Conservation (phyloP, 495 filamentous ascomycete species). For the Podospora comata region DNA sequence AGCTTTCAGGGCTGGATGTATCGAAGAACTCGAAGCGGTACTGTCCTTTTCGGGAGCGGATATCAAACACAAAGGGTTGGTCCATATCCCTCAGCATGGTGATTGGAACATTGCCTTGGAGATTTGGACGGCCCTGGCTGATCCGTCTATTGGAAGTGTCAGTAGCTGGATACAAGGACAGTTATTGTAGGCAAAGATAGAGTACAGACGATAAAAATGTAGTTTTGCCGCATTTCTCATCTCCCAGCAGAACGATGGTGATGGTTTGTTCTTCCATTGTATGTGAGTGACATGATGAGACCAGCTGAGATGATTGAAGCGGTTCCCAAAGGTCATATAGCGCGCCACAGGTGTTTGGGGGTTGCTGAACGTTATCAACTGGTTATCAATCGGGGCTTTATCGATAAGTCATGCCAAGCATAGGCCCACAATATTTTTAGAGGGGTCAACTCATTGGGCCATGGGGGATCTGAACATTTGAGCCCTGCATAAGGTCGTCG, state of each 20-base stretch:
- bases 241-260: conserved; percentile 75
- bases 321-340: not conserved
- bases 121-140: conserved; percentile 41
- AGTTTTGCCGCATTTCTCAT: conserved; percentile 77
- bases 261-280: conserved; percentile 51
- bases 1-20: conserved; percentile 70
- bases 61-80: conserved; percentile 80
- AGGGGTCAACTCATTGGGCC: not conserved
- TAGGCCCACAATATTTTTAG: conserved; percentile 10
- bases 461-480: not conserved
- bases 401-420: conserved; percentile 10
- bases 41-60: conserved; percentile 55
- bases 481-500: not conserved
- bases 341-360: not conserved
- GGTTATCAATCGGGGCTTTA: not conserved
- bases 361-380: not conserved
- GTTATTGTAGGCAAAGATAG: not conserved
- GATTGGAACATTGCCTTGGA: conserved; percentile 40
- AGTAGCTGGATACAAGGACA: not conserved
- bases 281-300: not conserved
- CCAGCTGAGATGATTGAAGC: not conserved
- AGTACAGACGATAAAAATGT: conserved; percentile 73
- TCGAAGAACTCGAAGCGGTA: conserved; percentile 80
- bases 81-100: conserved; percentile 67
- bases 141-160: conserved; percentile 42